A percentile compares a stretch with the other conserved stretches of the same genome.
phyloP scores from a whole-genome alignment of 306 rosid species.

The Herpetospermum pedunculosum region DNA sequence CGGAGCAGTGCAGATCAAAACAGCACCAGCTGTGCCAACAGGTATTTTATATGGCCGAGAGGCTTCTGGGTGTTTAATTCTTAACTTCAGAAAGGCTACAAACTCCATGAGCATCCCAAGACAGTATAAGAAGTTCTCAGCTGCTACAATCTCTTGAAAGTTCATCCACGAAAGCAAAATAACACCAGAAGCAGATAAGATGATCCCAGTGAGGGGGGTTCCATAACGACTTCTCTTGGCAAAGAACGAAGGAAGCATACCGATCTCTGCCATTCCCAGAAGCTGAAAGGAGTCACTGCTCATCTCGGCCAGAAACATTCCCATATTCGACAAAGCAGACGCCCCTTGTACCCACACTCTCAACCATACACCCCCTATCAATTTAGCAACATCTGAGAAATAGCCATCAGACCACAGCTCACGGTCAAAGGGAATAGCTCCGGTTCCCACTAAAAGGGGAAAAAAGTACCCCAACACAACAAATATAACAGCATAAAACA shows the following conservation, averaged over 20 bases:
- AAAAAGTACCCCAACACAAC: slow-evolving; percentile 44
- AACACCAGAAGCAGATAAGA: slow-evolving; percentile 59
- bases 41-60: slow-evolving; percentile 45
- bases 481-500: slow-evolving; percentile 38
- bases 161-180: slow-evolving; percentile 56
- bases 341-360: slow-evolving; percentile 49
- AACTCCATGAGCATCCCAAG: slow-evolving; percentile 68
- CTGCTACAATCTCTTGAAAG: slow-evolving; percentile 68
- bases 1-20: slow-evolving; percentile 45
- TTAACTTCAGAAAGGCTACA: slow-evolving; percentile 44
- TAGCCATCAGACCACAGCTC: slow-evolving; percentile 51
- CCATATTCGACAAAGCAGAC: slow-evolving; percentile 65
- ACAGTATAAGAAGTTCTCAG: slow-evolving; percentile 52
- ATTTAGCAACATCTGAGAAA: slow-evolving; percentile 42
- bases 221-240: slow-evolving; percentile 40
- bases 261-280: slow-evolving; percentile 53
- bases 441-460: slow-evolving; percentile 49
- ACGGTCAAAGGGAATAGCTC: slow-evolving; percentile 33
- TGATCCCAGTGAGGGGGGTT: slow-evolving; percentile 42
- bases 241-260: slow-evolving; percentile 55
- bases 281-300: slow-evolving; percentile 68
- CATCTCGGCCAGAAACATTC: slow-evolving; percentile 65
- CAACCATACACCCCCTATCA: slow-evolving; percentile 50
- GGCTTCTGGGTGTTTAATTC: slow-evolving; percentile 28
- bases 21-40: slow-evolving; percentile 36